Evolutionary conservation across 306 rosid species (phyloP).

Genomic region (Lagenaria siceraria): DNA sequence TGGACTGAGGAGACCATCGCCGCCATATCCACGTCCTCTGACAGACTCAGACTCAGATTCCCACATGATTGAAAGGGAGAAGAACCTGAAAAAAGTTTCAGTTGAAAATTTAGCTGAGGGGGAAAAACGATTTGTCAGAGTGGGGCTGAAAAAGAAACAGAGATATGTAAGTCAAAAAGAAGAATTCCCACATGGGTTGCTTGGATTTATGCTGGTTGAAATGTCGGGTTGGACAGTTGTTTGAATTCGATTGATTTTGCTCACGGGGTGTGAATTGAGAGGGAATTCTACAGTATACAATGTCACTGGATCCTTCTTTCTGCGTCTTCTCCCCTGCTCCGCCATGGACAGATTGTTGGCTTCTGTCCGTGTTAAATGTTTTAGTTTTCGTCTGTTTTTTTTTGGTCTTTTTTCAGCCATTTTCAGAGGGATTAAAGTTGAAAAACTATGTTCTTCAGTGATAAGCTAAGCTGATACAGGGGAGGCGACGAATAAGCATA

Average conservation of each 20-base stretch:
- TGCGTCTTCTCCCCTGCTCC: neutral
- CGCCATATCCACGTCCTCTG: constrained; percentile 47
- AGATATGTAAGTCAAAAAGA: constrained; percentile 12
- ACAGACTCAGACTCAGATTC: constrained; percentile 75
- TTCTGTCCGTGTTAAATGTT: neutral
- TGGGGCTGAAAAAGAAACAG: constrained; percentile 8
- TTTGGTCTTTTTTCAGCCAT: neutral
- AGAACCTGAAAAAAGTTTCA: constrained; percentile 13
- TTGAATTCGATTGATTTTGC: constrained; percentile 14
- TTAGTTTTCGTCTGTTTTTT: too few relatives aligned
- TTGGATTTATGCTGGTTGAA: constrained; percentile 39
- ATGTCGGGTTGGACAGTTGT: constrained; percentile 40
- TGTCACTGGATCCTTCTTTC: neutral
- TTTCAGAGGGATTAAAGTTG: too few relatives aligned
- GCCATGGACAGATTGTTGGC: neutral
- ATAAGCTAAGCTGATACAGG: neutral
- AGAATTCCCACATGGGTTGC: constrained; percentile 55
- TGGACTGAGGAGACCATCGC: constrained; percentile 46
- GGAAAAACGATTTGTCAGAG: neutral
- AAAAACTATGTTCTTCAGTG: too few relatives aligned
- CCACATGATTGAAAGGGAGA: constrained; percentile 63
- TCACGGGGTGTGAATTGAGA: constrained; percentile 66
- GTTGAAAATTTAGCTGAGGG: constrained; percentile 11
- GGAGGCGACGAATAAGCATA: too few relatives aligned
- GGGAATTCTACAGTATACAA: constrained; percentile 8